These are phyloP conservation scores for Phaseolus lunatus DNA, from an alignment of 306 rosid genomes.

Conservation along the genomic window DNA sequence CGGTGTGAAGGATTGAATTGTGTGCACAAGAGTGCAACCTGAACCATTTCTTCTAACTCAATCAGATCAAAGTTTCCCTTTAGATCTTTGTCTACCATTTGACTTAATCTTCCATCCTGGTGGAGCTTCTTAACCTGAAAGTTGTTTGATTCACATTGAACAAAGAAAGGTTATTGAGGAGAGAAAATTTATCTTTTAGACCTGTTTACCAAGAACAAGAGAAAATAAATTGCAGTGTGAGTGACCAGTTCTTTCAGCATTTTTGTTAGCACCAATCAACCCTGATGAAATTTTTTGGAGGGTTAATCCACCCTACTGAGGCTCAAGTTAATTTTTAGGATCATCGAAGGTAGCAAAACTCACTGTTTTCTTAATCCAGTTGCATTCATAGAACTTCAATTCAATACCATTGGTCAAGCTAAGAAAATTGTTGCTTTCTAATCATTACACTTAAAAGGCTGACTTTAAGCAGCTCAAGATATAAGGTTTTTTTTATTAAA, in stretches of 20 bases:
- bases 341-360: background rate
- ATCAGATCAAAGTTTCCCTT: slow-evolving; percentile 70
- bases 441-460: background rate
- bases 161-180: slow-evolving; percentile 3
- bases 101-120: slow-evolving; percentile 77
- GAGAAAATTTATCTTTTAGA: background rate
- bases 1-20: slow-evolving; percentile 89
- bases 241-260: background rate
- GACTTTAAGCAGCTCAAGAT: background rate
- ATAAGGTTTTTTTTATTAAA: background rate
- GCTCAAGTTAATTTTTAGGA: background rate
- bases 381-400: background rate
- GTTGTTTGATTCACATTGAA: slow-evolving; percentile 34
- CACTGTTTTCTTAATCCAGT: background rate
- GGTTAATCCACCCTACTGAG: background rate
- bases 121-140: slow-evolving; percentile 92
- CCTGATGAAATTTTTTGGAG: background rate
- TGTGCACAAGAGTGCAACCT: slow-evolving; percentile 89
- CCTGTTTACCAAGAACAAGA: background rate
- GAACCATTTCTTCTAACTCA: slow-evolving; percentile 95
- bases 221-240: background rate
- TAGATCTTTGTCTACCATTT: slow-evolving; percentile 91
- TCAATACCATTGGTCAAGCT: background rate
- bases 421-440: background rate
- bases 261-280: background rate